Evolutionary conservation across 306 rosid species (phyloP).

Genomic region (Macrotyloma uniflorum): DNA sequence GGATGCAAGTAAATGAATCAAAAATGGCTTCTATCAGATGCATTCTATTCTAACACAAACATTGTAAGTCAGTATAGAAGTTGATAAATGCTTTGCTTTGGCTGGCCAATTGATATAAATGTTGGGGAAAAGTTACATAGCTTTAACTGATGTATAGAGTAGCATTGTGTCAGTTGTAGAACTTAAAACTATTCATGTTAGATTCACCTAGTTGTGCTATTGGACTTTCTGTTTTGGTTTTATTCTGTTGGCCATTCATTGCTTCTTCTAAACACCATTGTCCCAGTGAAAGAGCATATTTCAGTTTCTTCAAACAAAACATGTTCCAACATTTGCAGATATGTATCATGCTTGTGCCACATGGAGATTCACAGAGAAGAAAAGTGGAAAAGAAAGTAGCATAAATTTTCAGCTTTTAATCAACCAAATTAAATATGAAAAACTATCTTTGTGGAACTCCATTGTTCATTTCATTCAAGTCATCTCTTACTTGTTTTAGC

Average conservation of each 20-base stretch:
- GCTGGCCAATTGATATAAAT: conserved; percentile 5
- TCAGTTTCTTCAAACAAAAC: conserved; percentile 26
- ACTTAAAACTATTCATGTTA: conserved; percentile 32
- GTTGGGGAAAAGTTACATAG: conserved; percentile 32
- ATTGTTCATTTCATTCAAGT: not conserved
- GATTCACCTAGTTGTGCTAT: conserved; percentile 18
- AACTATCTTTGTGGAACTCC: not conserved
- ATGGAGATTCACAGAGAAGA: no score
- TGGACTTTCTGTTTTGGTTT: conserved; percentile 36
- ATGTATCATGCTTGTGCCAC: not conserved
- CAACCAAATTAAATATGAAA: not conserved
- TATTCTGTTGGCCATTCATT: conserved; percentile 10
- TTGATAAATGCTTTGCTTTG: conserved; percentile 37
- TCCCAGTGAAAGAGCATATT: not conserved
- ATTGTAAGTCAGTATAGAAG: conserved; percentile 29
- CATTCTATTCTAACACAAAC: conserved; percentile 38
- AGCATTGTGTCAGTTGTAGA: conserved; percentile 41
- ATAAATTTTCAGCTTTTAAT: not conserved
- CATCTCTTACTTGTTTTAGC: not conserved
- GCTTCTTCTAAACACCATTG: not conserved
- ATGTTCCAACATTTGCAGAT: not conserved
- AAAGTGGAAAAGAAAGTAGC: not conserved
- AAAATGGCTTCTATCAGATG: not conserved
- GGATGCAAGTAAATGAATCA: conserved; percentile 52
- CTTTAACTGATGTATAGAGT: conserved; percentile 32